Percentiles rank a stretch among this genome's conserved stretches.
Evolutionary conservation across 805 yeast genomes (phyloP).

Genomic region (Starmerella bacillaris): DNA sequence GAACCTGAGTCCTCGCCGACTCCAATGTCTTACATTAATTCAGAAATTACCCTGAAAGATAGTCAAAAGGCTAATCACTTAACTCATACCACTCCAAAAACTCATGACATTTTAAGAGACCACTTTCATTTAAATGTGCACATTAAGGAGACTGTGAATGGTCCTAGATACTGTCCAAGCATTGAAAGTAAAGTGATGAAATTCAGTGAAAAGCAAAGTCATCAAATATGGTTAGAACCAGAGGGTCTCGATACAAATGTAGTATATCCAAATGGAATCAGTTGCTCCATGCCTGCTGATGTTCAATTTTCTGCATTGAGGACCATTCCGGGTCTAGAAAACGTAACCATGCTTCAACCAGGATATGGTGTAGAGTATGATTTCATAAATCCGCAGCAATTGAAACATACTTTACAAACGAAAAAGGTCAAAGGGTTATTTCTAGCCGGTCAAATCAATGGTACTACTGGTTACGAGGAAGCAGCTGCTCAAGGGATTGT

Average conservation of each 20-base stretch:
- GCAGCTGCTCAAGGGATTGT: conserved; percentile 94
- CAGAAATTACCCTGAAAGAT: conserved; percentile 37
- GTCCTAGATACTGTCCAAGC: conserved; percentile 96
- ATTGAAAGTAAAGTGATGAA: conserved; percentile 74
- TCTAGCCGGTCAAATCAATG: conserved; percentile 94
- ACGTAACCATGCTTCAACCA: conserved; percentile 76
- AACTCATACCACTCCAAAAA: conserved; percentile 55
- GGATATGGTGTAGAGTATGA: conserved; percentile 99
- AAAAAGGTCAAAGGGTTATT: conserved; percentile 59
- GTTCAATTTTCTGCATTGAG: conserved; percentile 59
- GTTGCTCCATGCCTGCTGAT: conserved; percentile 91
- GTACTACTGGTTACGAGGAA: conserved; percentile 97
- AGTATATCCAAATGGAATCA: conserved; percentile 93
- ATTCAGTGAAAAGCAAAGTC: conserved; percentile 58
- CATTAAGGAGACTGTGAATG: conserved; percentile 81
- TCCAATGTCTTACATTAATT: conserved; percentile 79
- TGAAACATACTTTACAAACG: conserved; percentile 62
- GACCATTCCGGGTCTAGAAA: conserved; percentile 74
- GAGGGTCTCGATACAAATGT: conserved; percentile 76
- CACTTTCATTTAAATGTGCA: conserved; percentile 76
- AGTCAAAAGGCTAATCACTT: conserved; percentile 53
- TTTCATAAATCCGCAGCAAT: conserved; percentile 82
- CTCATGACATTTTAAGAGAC: conserved; percentile 49
- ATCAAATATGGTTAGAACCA: conserved; percentile 88
- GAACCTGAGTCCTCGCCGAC: conserved; percentile 68